A percentile compares a stretch with the other conserved stretches of the same genome.
Conservation (phyloP, 805 yeast species). For the Ogataea corticis region DNA sequence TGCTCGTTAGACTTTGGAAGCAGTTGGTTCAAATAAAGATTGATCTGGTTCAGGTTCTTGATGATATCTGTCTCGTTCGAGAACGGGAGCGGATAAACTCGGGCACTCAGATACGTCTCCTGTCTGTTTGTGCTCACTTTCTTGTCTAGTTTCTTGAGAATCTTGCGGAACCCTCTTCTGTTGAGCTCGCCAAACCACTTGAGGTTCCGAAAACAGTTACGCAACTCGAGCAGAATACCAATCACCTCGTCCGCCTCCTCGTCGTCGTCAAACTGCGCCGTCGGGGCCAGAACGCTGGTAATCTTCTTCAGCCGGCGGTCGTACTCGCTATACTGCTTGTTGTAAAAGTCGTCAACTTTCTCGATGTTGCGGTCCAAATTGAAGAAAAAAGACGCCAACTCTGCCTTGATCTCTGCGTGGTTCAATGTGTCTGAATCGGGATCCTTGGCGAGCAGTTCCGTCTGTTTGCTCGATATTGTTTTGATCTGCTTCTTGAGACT, state of each 20-base stretch:
- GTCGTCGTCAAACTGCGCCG: constrained; percentile 35
- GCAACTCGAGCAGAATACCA: constrained; percentile 70
- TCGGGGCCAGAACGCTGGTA: constrained; percentile 39
- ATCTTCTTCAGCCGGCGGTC: constrained; percentile 61
- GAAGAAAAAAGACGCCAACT: constrained; percentile 68
- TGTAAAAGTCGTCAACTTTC: constrained; percentile 76
- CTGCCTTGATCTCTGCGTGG: constrained; percentile 44
- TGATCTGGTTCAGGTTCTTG: constrained; percentile 51
- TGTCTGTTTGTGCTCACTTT: constrained; percentile 65
- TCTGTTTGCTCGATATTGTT: constrained; percentile 49
- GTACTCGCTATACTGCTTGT: constrained; percentile 71
- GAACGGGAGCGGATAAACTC: constrained; percentile 74
- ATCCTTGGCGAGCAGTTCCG: constrained; percentile 28
- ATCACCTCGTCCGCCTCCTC: constrained; percentile 65
- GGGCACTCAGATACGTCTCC: constrained; percentile 56
- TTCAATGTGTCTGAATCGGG: constrained; percentile 37
- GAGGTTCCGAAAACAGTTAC: constrained; percentile 74
- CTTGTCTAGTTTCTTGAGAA: constrained; percentile 87
- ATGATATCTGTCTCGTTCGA: constrained; percentile 68
- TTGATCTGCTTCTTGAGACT: constrained; percentile 79
- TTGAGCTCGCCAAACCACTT: constrained; percentile 95
- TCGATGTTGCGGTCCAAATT: constrained; percentile 80
- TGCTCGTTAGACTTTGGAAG: constrained; percentile 40
- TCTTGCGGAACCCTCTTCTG: constrained; percentile 85
- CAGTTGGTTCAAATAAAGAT: constrained; percentile 51